These are phyloP conservation scores for Chaetomium olivaceum DNA, from an alignment of 2,329 filamentous ascomycete species.

Conservation along the genomic window DNA sequence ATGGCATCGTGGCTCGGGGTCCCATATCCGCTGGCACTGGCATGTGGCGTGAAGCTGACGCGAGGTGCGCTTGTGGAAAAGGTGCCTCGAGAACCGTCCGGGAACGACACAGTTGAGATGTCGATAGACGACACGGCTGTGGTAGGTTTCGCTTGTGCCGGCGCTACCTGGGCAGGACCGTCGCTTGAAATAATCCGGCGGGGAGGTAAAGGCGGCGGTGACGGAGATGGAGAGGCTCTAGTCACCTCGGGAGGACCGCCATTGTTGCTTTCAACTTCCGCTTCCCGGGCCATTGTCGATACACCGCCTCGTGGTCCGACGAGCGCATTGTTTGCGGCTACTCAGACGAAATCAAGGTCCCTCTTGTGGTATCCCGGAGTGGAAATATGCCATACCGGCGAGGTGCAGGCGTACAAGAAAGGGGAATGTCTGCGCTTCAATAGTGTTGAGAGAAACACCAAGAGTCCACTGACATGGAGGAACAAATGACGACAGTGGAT, in stretches of 20 bases:
- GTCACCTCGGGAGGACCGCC: constrained; percentile 26
- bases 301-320: constrained; percentile 14
- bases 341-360: background rate
- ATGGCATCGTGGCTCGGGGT: constrained; percentile 39
- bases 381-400: background rate
- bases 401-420: background rate
- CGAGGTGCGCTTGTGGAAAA: constrained; percentile 49
- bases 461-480: background rate
- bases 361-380: background rate
- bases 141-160: constrained; percentile 66
- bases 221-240: constrained; percentile 17
- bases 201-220: constrained; percentile 36
- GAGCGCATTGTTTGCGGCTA: constrained; percentile 28
- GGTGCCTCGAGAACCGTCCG: constrained; percentile 67
- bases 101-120: constrained; percentile 73
- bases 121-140: constrained; percentile 83
- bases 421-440: background rate
- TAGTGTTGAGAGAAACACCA: background rate
- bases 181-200: constrained; percentile 35
- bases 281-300: constrained; percentile 30
- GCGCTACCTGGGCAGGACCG: constrained; percentile 38
- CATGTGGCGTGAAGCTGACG: constrained; percentile 41
- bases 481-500: constrained; percentile 25
- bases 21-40: constrained; percentile 45
- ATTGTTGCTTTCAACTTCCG: constrained; percentile 20